Evolutionary conservation across 2,329 filamentous ascomycete genomes (phyloP).

Genomic region (Aspergillus tamarii): DNA sequence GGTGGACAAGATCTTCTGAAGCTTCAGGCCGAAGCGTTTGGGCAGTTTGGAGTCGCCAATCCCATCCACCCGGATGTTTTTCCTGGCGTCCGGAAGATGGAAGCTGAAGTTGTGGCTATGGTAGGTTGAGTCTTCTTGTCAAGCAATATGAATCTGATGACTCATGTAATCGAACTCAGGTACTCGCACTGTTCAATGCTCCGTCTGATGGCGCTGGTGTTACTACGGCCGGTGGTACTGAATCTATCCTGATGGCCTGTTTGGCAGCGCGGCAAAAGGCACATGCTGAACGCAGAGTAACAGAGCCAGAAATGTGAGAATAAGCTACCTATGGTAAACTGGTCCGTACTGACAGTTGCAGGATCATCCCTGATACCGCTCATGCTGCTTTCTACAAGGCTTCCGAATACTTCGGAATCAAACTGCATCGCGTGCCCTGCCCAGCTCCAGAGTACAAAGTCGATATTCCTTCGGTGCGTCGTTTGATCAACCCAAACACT

Average conservation of each 20-base stretch:
- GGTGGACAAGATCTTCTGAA: constrained; percentile 80
- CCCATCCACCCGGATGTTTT: constrained; percentile 98
- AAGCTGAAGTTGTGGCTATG: constrained; percentile 97
- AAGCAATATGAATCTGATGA: background rate
- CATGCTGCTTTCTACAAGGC: constrained; percentile 98
- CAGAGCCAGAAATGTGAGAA: constrained; percentile 87
- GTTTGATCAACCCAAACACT: constrained; percentile 92
- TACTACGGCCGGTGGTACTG: constrained; percentile 89
- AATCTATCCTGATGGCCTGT: constrained; percentile 96
- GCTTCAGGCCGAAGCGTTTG: constrained; percentile 90
- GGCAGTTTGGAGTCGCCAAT: constrained; percentile 91
- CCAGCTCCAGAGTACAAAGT: constrained; percentile 86
- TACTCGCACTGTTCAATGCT: constrained; percentile 82
- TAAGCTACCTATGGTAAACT: background rate
- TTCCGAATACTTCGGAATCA: constrained; percentile 94
- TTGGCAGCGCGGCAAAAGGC: constrained; percentile 88
- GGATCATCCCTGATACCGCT: constrained; percentile 90
- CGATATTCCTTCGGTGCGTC: constrained; percentile 73
- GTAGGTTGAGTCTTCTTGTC: constrained; percentile 50
- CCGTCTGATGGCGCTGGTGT: constrained; percentile 84
- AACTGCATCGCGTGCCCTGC: constrained; percentile 83
- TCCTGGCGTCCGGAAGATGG: constrained; percentile 97
- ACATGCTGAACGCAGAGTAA: constrained; percentile 80
- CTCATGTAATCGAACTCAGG: constrained; percentile 40
- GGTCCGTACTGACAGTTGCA: constrained; percentile 40